A percentile compares a stretch with the other conserved stretches of the same genome.
Conservation (phyloP, 768 basidiomycete genomes). For the Xerocomellus amylosporus region DNA sequence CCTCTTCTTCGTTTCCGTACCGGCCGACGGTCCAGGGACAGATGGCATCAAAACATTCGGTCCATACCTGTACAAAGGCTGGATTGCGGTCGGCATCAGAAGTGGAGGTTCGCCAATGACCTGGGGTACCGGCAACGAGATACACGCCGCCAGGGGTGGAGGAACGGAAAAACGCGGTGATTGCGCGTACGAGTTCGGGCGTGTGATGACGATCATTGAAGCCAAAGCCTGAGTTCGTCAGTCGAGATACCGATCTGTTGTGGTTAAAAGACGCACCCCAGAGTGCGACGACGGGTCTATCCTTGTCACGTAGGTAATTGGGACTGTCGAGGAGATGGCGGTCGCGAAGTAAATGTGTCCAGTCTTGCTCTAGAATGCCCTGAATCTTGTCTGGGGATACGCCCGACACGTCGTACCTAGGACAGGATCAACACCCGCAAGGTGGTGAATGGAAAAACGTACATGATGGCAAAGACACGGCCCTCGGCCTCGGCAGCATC, state of each 20-base stretch:
- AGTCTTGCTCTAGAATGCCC: slow-evolving; percentile 65
- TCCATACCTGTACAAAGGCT: slow-evolving; percentile 64
- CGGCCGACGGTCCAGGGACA: slow-evolving; percentile 84
- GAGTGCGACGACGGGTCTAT: slow-evolving; percentile 65
- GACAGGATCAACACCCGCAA: neutral
- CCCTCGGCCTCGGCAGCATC: slow-evolving; percentile 80
- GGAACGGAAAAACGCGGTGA: slow-evolving; percentile 57
- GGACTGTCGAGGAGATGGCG: slow-evolving; percentile 66
- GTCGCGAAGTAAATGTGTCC: slow-evolving; percentile 64
- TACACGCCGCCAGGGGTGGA: slow-evolving; percentile 71
- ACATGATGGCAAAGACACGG: slow-evolving; percentile 84
- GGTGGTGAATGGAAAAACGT: slow-evolving; percentile 24
- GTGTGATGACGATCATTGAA: slow-evolving; percentile 60
- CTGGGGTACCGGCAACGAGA: slow-evolving; percentile 66
- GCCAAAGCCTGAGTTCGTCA: slow-evolving; percentile 55
- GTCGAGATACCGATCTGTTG: neutral
- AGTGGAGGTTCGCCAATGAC: slow-evolving; percentile 71
- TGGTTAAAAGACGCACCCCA: slow-evolving; percentile 49
- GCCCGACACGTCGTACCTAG: slow-evolving; percentile 81
- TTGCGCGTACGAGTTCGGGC: slow-evolving; percentile 52
- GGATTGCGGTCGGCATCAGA: slow-evolving; percentile 70
- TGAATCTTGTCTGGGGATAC: slow-evolving; percentile 71
- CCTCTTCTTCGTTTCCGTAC: slow-evolving; percentile 56
- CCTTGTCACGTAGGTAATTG: slow-evolving; percentile 68
- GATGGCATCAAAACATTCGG: slow-evolving; percentile 76